Evolutionary conservation across 768 basidiomycete genomes (phyloP), one percentile per base, ranked within the genome.

Genomic region (Lactifluus echinatus): DNA sequence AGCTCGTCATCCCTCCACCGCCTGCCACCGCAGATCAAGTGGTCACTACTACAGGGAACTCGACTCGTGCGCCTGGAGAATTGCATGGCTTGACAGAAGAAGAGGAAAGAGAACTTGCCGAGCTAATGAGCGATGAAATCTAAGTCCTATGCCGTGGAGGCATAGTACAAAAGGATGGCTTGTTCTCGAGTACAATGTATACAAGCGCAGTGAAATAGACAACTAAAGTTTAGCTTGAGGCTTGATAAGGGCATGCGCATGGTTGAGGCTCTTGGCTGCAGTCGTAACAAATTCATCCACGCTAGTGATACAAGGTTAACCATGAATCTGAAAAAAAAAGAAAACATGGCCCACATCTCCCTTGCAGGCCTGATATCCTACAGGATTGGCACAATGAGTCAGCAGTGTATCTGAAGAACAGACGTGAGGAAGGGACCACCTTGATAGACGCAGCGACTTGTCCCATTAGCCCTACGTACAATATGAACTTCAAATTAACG

Each of bases 71-170:
- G n/a, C 10, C 36, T 36, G 31, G 61, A 65, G 36, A 59, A 69
- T 29, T 67, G 74, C 52, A 31, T 24, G 39, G 23, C n/a, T 66
- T 94, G 70, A 87, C 93, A 10, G 90, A 87, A 65, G 94, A 95
- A 51, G 94, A 96, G 70, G 92, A 93, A 65, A 77, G 81, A 21
- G 93, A 96, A 69, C 74, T 97, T 21, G 93, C 84, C 36, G 92
- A 93, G 66, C 70, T 96, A 36, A 79, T 87, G 79, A 75, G 68
- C 37, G 67, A 67, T 3, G 66, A 68, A 28, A 43, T 45, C 15
- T 55, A 43, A 2, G 26, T 54, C 10, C 8, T n/a, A n/a, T n/a
- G n/a, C n/a, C n/a, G 11, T 51, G 17, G 5, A 14, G 7, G 47
- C 29, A 40, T n/a, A 17, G 34, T 53, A 43, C 24, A 28, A 33